Percentiles rank a stretch among this genome's conserved stretches.
phyloP scores from a whole-genome alignment of 345 rosid species.

The Hibiscus mutabilis region DNA sequence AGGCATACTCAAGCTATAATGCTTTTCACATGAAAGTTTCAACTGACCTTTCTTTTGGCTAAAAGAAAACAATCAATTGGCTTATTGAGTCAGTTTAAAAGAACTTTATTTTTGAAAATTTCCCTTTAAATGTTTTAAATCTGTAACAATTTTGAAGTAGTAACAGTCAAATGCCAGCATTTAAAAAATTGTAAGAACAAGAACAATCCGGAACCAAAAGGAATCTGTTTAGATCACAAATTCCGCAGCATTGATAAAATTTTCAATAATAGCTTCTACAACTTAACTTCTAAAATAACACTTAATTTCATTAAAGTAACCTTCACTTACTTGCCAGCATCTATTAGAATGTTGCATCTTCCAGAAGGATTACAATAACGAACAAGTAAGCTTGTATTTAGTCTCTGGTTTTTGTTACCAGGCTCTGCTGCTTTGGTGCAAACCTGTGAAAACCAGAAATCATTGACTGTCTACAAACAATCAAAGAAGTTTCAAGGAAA shows the following conservation, averaged over 20 bases:
- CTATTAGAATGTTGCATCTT: slow-evolving; percentile 55
- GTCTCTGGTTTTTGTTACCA: slow-evolving; percentile 69
- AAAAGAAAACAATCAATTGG: not conserved
- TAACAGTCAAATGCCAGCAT: not conserved
- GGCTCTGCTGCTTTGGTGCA: slow-evolving; percentile 74
- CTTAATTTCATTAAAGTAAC: not conserved
- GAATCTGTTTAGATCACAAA: not conserved
- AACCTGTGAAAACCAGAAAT: slow-evolving; percentile 37
- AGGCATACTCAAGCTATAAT: not conserved
- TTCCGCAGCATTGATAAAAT: not conserved
- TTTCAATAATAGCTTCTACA: not conserved
- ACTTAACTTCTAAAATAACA: not conserved
- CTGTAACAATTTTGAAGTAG: not conserved
- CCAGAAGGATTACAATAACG: slow-evolving; percentile 45
- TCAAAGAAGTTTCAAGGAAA: not conserved
- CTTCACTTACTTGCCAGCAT: slow-evolving; percentile 83
- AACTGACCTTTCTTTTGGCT: not conserved
- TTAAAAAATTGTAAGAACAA: not conserved
- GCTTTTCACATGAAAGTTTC: not conserved
- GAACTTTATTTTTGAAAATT: not conserved
- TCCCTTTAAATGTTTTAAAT: not conserved
- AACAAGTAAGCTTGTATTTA: slow-evolving; percentile 71
- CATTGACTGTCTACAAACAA: slow-evolving; percentile 10
- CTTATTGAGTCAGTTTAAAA: not conserved
- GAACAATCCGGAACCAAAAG: not conserved